These are phyloP conservation scores for Coniferiporia sulphurascens DNA, from an alignment of 1,284 basidiomycete species.

Conservation along the genomic window DNA sequence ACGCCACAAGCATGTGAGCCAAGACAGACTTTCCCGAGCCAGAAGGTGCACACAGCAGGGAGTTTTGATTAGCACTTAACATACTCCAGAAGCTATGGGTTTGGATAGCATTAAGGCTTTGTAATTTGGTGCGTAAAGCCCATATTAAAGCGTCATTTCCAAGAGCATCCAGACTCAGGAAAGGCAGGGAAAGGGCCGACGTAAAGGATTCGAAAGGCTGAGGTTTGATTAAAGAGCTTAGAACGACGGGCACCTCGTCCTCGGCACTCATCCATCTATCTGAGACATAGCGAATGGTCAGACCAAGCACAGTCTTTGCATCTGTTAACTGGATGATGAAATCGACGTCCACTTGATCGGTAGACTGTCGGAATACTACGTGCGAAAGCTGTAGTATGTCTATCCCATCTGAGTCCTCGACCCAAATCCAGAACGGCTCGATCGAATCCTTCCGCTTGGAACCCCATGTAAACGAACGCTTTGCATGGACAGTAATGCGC, in stretches of 20 bases:
- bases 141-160: constrained; percentile 45
- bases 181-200: constrained; percentile 76
- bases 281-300: constrained; percentile 78
- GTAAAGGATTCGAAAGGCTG: constrained; percentile 57
- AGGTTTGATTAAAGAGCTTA: constrained; percentile 80
- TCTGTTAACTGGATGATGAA: constrained; percentile 76
- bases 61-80: constrained; percentile 65
- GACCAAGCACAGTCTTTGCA: constrained; percentile 49
- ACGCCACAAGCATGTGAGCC: constrained; percentile 72
- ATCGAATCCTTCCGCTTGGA: constrained; percentile 67
- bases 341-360: constrained; percentile 56
- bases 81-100: constrained; percentile 88
- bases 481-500: constrained; percentile 65
- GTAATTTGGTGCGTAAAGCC: constrained; percentile 41
- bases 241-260: constrained; percentile 58
- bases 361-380: constrained; percentile 67
- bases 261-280: constrained; percentile 95
- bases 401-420: constrained; percentile 79
- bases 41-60: constrained; percentile 79
- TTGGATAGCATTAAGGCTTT: constrained; percentile 81
- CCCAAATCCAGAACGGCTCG: constrained; percentile 96
- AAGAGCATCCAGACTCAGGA: constrained; percentile 58
- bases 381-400: constrained; percentile 83
- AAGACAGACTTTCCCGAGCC: constrained; percentile 82
- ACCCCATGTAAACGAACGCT: constrained; percentile 83